Conservation (phyloP, 257 asterid species). For the Apocynum venetum region DNA sequence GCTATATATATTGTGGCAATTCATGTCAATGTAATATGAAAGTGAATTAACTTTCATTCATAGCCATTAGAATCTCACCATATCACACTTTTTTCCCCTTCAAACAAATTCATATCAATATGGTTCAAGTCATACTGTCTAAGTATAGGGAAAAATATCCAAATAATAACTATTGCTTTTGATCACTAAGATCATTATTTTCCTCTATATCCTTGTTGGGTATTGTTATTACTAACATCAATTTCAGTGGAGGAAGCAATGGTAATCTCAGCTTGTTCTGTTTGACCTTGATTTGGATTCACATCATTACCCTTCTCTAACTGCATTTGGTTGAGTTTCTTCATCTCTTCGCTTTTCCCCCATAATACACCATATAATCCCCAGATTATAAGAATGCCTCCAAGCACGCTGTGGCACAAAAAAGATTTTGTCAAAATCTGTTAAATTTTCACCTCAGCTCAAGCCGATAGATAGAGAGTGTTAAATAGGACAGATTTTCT, state of each 20-base stretch:
- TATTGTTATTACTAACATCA: neutral
- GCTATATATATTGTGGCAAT: too few relatives aligned
- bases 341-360: slow-evolving; percentile 39
- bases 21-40: too few relatives aligned
- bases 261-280: neutral
- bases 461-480: too few relatives aligned
- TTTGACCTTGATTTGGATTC: neutral
- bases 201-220: slow-evolving; percentile 7
- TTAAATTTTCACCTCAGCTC: neutral
- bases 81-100: too few relatives aligned
- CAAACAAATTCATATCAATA: too few relatives aligned
- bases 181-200: neutral
- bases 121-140: too few relatives aligned
- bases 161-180: neutral
- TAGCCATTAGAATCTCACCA: too few relatives aligned
- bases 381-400: slow-evolving; percentile 22
- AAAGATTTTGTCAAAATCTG: slow-evolving; percentile 8
- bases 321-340: slow-evolving; percentile 1
- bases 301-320: neutral
- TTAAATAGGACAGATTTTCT: too few relatives aligned
- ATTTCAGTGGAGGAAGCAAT: neutral
- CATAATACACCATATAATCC: slow-evolving; percentile 42
- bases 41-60: too few relatives aligned
- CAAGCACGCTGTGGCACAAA: slow-evolving; percentile 20
- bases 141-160: too few relatives aligned